Percentiles rank a stretch among this genome's conserved stretches.
These are phyloP conservation scores for Colletotrichum ledebouriae DNA, from an alignment of 2,329 filamentous ascomycete species.

Conservation along the genomic window DNA sequence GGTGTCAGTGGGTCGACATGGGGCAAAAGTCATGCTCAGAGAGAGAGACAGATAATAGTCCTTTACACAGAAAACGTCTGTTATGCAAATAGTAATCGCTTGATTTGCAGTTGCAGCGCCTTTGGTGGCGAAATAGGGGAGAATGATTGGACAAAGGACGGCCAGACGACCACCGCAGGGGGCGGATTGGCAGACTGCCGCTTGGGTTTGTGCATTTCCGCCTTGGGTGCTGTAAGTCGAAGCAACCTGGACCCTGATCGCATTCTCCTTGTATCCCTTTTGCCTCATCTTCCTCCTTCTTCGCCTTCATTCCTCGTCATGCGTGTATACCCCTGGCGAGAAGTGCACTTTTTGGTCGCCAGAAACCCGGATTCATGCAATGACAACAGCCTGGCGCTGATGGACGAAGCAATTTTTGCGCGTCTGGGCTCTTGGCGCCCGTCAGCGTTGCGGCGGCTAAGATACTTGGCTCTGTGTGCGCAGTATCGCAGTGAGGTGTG, in stretches of 20 bases:
- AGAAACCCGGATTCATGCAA: neutral
- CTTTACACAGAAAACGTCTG: neutral
- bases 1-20: constrained; percentile 13
- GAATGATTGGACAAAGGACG: constrained; percentile 21
- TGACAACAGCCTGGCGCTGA: constrained; percentile 11
- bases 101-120: constrained; percentile 1
- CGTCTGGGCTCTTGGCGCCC: constrained; percentile 1
- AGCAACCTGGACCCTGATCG: neutral
- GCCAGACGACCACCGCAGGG: constrained; percentile 26
- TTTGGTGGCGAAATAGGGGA: constrained; percentile 27
- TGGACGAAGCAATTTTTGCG: constrained; percentile 32
- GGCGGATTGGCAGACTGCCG: constrained; percentile 15
- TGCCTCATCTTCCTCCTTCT: neutral
- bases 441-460: constrained; percentile 33
- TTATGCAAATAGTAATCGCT: neutral
- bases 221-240: no score
- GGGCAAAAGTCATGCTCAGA: constrained; percentile 8
- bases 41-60: neutral
- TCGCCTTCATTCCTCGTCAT: constrained; percentile 8
- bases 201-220: no score
- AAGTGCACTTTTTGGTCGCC: neutral
- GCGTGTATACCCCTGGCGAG: neutral
- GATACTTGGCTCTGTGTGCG: neutral
- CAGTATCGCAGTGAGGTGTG: constrained; percentile 20
- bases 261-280: neutral